A percentile compares a stretch with the other conserved stretches of the same genome.
Conservation (phyloP, 140 eudicot genomes). For the Flaveria floridana region DNA sequence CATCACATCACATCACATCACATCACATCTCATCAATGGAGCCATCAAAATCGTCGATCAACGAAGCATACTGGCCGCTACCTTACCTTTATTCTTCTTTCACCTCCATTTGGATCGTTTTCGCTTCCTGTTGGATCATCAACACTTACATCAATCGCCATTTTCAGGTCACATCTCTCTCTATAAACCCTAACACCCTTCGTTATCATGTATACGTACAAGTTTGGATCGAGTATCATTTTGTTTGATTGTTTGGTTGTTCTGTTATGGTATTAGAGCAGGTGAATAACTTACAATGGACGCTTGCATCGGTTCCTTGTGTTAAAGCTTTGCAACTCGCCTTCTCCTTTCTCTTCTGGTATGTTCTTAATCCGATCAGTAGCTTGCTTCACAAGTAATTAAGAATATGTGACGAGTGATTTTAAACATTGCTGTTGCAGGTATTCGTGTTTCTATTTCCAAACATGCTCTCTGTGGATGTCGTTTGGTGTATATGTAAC, state of each 20-base stretch:
- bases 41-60: slow-evolving; percentile 36
- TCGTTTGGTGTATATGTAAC: slow-evolving; percentile 92
- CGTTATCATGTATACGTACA: too few species aligned
- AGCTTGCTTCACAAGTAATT: not conserved
- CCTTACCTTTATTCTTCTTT: slow-evolving; percentile 69
- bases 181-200: not conserved
- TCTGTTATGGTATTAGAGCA: slow-evolving; percentile 51
- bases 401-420: not conserved
- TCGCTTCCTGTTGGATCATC: slow-evolving; percentile 70
- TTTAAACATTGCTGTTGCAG: slow-evolving; percentile 40
- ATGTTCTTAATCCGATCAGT: slow-evolving; percentile 16
- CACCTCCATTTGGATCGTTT: slow-evolving; percentile 67
- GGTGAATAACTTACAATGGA: slow-evolving; percentile 89
- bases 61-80: slow-evolving; percentile 69
- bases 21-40: slow-evolving; percentile 38
- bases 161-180: slow-evolving; percentile 59
- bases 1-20: not conserved
- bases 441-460: slow-evolving; percentile 80
- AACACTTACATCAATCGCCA: slow-evolving; percentile 69
- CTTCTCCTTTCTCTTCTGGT: slow-evolving; percentile 87
- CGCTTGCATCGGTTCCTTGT: slow-evolving; percentile 80
- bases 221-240: too few species aligned
- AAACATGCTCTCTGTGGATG: slow-evolving; percentile 92
- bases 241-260: too few species aligned
- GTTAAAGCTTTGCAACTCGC: slow-evolving; percentile 78